Evolutionary conservation across 192 early-diverging fungal genomes (phyloP).

Genomic region (Dissophora ornata): DNA sequence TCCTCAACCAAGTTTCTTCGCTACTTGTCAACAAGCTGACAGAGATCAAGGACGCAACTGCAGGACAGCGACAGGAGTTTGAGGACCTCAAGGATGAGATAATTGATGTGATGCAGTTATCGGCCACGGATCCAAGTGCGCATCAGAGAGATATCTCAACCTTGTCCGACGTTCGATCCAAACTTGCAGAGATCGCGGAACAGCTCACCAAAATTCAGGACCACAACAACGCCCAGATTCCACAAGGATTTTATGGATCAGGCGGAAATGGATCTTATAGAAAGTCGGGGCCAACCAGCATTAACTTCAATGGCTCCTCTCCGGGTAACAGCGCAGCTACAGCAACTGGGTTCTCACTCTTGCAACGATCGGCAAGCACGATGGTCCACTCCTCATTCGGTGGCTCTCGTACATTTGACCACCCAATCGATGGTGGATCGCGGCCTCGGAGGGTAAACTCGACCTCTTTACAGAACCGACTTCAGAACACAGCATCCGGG

Average conservation of each 20-base stretch:
- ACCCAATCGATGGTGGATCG: slow-evolving; percentile 24
- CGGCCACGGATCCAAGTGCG: slow-evolving; percentile 44
- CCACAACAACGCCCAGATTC: background rate
- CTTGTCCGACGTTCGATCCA: slow-evolving; percentile 44
- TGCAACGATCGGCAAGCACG: slow-evolving; percentile 44
- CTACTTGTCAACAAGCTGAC: slow-evolving; percentile 22
- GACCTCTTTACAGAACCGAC: slow-evolving; percentile 8
- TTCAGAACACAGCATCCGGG: slow-evolving; percentile 18
- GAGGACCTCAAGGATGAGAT: slow-evolving; percentile 55
- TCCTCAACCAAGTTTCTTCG: slow-evolving; percentile 57
- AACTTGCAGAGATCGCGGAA: slow-evolving; percentile 35
- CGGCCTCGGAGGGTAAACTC: slow-evolving; percentile 27
- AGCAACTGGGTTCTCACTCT: slow-evolving; percentile 31
- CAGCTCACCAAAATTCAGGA: slow-evolving; percentile 36
- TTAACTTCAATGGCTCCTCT: background rate
- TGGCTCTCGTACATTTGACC: slow-evolving; percentile 19
- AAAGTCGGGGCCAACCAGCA: background rate
- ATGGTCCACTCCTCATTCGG: slow-evolving; percentile 23
- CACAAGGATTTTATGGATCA: slow-evolving; percentile 4
- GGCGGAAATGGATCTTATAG: slow-evolving; percentile 3
- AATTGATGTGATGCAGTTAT: slow-evolving; percentile 52
- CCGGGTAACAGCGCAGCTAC: slow-evolving; percentile 18
- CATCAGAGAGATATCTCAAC: slow-evolving; percentile 40
- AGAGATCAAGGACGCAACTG: slow-evolving; percentile 48
- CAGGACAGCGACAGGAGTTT: slow-evolving; percentile 44